Conservation (phyloP, 2,329 filamentous ascomycete genomes). For the Calonectria pseudoturangicola region DNA sequence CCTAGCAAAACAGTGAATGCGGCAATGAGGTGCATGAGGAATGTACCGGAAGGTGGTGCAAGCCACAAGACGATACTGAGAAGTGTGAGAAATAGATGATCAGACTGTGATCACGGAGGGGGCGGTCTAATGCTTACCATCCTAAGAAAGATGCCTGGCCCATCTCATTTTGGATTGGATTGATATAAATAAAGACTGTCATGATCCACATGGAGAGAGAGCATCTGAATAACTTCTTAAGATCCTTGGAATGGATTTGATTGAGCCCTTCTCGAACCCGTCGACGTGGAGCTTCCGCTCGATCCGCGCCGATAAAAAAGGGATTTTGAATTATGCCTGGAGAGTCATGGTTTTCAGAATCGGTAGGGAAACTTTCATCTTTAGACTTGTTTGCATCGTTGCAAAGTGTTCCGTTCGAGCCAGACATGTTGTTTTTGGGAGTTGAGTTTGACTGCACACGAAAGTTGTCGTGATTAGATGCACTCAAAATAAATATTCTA, state of each 20-base stretch:
- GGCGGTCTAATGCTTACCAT: background rate
- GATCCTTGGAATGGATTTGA: background rate
- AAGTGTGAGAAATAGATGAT: background rate
- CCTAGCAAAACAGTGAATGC: slow-evolving; percentile 43
- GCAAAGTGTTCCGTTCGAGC: background rate
- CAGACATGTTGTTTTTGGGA: background rate
- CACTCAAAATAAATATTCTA: background rate
- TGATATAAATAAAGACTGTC: slow-evolving; percentile 16
- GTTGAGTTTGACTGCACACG: background rate
- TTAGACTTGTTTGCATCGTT: background rate
- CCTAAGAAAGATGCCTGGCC: slow-evolving; percentile 14
- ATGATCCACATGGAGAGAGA: slow-evolving; percentile 11
- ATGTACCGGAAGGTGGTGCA: slow-evolving; percentile 48
- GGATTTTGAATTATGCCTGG: background rate
- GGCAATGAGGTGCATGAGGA: slow-evolving; percentile 47
- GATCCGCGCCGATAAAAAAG: background rate
- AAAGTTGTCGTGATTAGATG: background rate
- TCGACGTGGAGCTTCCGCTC: background rate
- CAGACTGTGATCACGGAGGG: background rate
- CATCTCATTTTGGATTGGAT: slow-evolving; percentile 18
- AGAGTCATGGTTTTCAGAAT: background rate
- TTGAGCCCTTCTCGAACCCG: slow-evolving; percentile 4
- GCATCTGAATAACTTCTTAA: slow-evolving; percentile 7
- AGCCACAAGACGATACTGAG: slow-evolving; percentile 7
- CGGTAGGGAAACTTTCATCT: background rate